These are phyloP conservation scores for Botrytis paeoniae DNA, from an alignment of 2,329 filamentous ascomycete genomes.

Conservation along the genomic window DNA sequence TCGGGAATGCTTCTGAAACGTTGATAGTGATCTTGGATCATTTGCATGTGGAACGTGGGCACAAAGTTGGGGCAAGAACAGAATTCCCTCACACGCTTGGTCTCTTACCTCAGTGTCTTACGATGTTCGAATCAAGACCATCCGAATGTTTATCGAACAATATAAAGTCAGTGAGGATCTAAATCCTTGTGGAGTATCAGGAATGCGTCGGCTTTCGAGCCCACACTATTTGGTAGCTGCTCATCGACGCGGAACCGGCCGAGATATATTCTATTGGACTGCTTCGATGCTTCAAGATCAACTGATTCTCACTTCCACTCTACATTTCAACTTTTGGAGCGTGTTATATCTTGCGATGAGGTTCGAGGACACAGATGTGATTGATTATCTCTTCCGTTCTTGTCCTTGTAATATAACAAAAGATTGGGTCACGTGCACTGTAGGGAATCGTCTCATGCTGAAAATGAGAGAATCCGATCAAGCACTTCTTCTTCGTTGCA, in stretches of 20 bases:
- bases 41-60: not conserved
- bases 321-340: too few relatives aligned
- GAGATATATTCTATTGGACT: too few relatives aligned
- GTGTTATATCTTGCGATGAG: too few relatives aligned
- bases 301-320: not conserved
- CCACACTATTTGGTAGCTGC: too few relatives aligned
- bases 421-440: not conserved
- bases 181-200: not conserved
- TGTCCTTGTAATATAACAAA: not conserved
- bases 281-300: not conserved
- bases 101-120: too few relatives aligned
- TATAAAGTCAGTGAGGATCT: not conserved
- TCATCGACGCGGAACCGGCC: too few relatives aligned
- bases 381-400: not conserved
- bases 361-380: not conserved
- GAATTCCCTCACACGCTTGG: too few relatives aligned
- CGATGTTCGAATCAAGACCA: not conserved
- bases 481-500: not conserved
- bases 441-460: not conserved
- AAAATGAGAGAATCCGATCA: not conserved
- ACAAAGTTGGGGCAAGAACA: too few relatives aligned
- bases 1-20: too few relatives aligned
- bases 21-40: not conserved
- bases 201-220: too few relatives aligned
- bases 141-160: not conserved